Percentiles rank a stretch among this genome's conserved stretches.
Conservation (phyloP, 2,329 filamentous ascomycete genomes). For the Stagonosporopsis tanaceti region DNA sequence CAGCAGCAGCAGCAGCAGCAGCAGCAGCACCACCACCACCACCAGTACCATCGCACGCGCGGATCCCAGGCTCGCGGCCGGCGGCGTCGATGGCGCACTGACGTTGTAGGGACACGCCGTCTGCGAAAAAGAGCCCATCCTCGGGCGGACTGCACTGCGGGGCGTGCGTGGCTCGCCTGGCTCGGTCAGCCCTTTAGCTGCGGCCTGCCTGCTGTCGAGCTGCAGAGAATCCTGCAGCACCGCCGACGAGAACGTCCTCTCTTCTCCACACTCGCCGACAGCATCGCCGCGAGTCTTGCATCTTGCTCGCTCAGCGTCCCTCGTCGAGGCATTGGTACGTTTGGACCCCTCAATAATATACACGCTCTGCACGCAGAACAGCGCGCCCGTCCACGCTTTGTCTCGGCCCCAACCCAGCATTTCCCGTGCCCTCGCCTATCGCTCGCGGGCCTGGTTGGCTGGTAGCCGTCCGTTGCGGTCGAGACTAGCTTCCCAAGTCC, state of each 20-base stretch:
- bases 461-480: slow-evolving; percentile 15
- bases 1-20: not conserved
- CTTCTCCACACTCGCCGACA: slow-evolving; percentile 36
- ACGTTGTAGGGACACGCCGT: slow-evolving; percentile 38
- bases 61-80: slow-evolving; percentile 27
- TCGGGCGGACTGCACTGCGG: slow-evolving; percentile 41
- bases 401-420: slow-evolving; percentile 36
- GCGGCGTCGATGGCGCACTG: slow-evolving; percentile 39
- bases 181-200: slow-evolving; percentile 52
- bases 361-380: not conserved
- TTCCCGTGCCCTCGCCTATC: slow-evolving; percentile 52
- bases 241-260: slow-evolving; percentile 45
- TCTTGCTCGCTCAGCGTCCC: slow-evolving; percentile 28
- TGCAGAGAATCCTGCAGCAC: slow-evolving; percentile 50
- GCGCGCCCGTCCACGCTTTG: slow-evolving; percentile 10
- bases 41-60: slow-evolving; percentile 1
- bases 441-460: slow-evolving; percentile 43
- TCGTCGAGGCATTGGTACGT: slow-evolving; percentile 40
- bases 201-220: slow-evolving; percentile 49
- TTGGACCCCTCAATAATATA: slow-evolving; percentile 2
- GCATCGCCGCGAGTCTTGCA: slow-evolving; percentile 23
- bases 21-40: not conserved
- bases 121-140: slow-evolving; percentile 33
- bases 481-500: slow-evolving; percentile 46
- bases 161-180: slow-evolving; percentile 49